A percentile compares a stretch with the other conserved stretches of the same genome.
phyloP scores from a whole-genome alignment of 2,329 filamentous ascomycete genomes.

The Clonostachys sp. region DNA sequence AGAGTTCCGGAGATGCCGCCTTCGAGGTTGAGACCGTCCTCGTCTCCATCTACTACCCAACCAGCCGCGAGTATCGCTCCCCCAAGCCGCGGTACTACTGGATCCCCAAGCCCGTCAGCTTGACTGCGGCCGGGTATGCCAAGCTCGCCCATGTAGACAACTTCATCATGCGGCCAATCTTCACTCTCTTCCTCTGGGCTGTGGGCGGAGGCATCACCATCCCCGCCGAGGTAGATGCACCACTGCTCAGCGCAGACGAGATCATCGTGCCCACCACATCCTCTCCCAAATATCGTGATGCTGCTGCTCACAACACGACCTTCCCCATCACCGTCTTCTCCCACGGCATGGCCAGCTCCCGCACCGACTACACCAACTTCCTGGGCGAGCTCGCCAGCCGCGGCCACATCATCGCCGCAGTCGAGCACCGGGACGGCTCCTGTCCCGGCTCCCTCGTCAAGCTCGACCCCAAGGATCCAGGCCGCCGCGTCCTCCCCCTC shows the following conservation, averaged over 20 bases:
- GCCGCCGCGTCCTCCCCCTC: conserved; percentile 26
- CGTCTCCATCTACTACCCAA: conserved; percentile 45
- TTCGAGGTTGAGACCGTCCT: conserved; percentile 42
- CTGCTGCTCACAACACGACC: not conserved
- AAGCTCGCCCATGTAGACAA: conserved; percentile 36
- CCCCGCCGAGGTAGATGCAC: conserved; percentile 40
- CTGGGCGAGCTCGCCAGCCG: conserved; percentile 44
- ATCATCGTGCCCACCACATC: conserved; percentile 34
- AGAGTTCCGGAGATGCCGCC: conserved; percentile 24
- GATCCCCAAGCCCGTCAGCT: conserved; percentile 35
- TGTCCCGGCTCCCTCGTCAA: conserved; percentile 37
- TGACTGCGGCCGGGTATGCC: conserved; percentile 41
- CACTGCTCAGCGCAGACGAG: conserved; percentile 19
- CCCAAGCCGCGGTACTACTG: conserved; percentile 29
- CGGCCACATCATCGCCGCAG: conserved; percentile 40
- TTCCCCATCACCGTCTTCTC: conserved; percentile 46
- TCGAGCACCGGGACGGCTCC: conserved; percentile 49
- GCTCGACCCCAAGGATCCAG: conserved; percentile 12
- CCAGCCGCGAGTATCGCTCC: conserved; percentile 17
- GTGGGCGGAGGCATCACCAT: conserved; percentile 39
- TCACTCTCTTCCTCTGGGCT: conserved; percentile 33
- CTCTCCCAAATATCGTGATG: conserved; percentile 9
- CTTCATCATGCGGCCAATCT: conserved; percentile 32
- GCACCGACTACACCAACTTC: conserved; percentile 48
- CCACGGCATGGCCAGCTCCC: conserved; percentile 43